Evolutionary conservation across 441 rosid species (phyloP).

Genomic region (Adansonia madagascariensis): DNA sequence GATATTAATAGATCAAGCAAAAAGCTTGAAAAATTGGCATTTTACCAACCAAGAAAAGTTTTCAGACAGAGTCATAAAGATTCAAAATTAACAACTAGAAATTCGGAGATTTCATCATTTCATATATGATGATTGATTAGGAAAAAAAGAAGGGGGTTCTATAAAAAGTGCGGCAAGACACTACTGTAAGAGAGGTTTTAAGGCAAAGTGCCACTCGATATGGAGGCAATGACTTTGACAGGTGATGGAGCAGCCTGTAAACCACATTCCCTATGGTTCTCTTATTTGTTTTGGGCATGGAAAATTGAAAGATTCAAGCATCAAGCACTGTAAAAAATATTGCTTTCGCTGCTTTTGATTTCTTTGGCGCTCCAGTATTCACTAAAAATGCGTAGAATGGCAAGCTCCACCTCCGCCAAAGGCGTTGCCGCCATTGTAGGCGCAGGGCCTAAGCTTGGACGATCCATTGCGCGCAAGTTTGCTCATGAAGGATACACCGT

Average conservation of each 20-base stretch:
- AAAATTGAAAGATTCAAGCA: not conserved
- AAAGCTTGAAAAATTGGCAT: slow-evolving; percentile 26
- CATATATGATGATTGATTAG: slow-evolving; percentile 13
- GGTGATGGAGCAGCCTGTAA: not conserved
- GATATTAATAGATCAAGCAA: not conserved
- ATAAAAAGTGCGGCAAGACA: slow-evolving; percentile 5
- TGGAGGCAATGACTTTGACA: slow-evolving; percentile 36
- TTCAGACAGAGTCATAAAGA: not conserved
- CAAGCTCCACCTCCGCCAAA: slow-evolving; percentile 55
- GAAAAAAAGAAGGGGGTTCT: slow-evolving; percentile 3
- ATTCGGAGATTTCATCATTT: slow-evolving; percentile 10
- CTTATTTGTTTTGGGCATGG: not conserved
- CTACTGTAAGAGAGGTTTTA: not conserved
- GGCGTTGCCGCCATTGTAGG: slow-evolving; percentile 95
- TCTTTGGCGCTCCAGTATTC: not conserved
- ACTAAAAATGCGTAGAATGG: slow-evolving; percentile 69
- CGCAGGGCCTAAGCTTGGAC: slow-evolving; percentile 88
- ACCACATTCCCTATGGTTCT: not conserved
- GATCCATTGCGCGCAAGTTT: slow-evolving; percentile 79
- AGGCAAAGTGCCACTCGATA: slow-evolving; percentile 26
- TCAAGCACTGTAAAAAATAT: slow-evolving; percentile 27
- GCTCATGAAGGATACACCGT: slow-evolving; percentile 96
- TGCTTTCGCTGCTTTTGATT: not conserved
- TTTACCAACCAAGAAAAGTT: slow-evolving; percentile 14
- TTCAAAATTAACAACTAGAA: not conserved